phyloP scores from a whole-genome alignment of 2,329 filamentous ascomycete species.

The Pseudophaeomoniella oleicola region DNA sequence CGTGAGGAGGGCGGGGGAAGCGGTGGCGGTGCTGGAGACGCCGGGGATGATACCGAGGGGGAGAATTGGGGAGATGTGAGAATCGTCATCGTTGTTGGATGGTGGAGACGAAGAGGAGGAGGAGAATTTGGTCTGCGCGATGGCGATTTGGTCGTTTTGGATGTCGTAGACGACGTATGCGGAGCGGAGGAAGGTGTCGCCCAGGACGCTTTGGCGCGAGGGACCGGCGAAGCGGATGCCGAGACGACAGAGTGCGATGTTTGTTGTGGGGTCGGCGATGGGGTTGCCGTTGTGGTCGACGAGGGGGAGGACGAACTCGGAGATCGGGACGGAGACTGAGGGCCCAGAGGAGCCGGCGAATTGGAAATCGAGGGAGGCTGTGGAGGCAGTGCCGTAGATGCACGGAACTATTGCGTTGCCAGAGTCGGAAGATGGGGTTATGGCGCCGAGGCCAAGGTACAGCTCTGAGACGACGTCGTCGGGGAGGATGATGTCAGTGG shows the following conservation, averaged over 20 bases:
- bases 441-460: slow-evolving; percentile 41
- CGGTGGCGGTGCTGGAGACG: neutral
- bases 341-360: slow-evolving; percentile 32
- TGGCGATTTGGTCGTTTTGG: slow-evolving; percentile 54
- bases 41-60: neutral
- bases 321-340: slow-evolving; percentile 18
- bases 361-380: slow-evolving; percentile 28
- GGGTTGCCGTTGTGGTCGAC: slow-evolving; percentile 30
- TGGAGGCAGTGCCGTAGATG: slow-evolving; percentile 24
- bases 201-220: slow-evolving; percentile 53
- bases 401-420: slow-evolving; percentile 23
- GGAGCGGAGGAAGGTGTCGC: slow-evolving; percentile 60
- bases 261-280: slow-evolving; percentile 38
- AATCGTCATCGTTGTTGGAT: slow-evolving; percentile 26
- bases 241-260: slow-evolving; percentile 47
- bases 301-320: slow-evolving; percentile 48
- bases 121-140: slow-evolving; percentile 54
- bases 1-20: neutral
- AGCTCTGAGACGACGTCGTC: slow-evolving; percentile 40
- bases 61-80: slow-evolving; percentile 12
- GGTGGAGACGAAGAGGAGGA: no score
- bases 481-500: slow-evolving; percentile 57
- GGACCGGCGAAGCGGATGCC: slow-evolving; percentile 48
- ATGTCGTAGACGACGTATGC: slow-evolving; percentile 67
- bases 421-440: slow-evolving; percentile 22